Percentiles rank a stretch among this genome's conserved stretches.
Conservation (phyloP, 305 asterid species). For the Solanum hybrid region DNA sequence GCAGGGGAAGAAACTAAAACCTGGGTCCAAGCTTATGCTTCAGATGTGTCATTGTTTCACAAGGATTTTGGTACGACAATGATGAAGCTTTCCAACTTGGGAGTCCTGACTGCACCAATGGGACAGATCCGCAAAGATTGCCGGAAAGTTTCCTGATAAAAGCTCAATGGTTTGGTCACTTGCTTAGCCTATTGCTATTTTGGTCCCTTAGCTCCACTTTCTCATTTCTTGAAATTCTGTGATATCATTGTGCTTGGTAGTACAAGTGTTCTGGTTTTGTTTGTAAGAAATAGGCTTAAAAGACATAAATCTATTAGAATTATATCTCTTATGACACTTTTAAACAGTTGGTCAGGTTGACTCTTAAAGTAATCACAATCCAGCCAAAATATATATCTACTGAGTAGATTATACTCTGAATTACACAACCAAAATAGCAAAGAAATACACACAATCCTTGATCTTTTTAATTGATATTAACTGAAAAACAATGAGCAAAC, state of each 20-base stretch:
- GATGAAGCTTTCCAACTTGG: conserved; percentile 59
- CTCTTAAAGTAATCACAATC: not conserved
- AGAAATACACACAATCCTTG: not conserved
- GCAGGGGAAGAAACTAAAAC: conserved; percentile 34
- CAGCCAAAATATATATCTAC: not conserved
- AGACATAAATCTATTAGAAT: not conserved
- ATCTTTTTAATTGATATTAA: not conserved
- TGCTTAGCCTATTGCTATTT: not conserved
- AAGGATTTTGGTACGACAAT: conserved; percentile 53
- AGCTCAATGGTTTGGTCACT: not conserved
- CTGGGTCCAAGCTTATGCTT: conserved; percentile 66
- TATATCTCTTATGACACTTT: not conserved
- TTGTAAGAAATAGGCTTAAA: not conserved
- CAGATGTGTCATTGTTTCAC: conserved; percentile 42
- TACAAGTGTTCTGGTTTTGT: not conserved
- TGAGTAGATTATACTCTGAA: not conserved
- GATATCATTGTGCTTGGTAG: not conserved
- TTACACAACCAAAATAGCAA: not conserved
- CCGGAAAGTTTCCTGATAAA: conserved; percentile 28
- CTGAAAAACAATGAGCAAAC: not conserved
- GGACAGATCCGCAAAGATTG: conserved; percentile 61
- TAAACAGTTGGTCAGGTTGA: not conserved
- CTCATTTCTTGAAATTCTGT: not conserved
- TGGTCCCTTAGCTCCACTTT: not conserved
- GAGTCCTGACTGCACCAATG: conserved; percentile 28